phyloP scores from a whole-genome alignment of 2,329 filamentous ascomycete species.

The Sclerotinia subarctica region DNA sequence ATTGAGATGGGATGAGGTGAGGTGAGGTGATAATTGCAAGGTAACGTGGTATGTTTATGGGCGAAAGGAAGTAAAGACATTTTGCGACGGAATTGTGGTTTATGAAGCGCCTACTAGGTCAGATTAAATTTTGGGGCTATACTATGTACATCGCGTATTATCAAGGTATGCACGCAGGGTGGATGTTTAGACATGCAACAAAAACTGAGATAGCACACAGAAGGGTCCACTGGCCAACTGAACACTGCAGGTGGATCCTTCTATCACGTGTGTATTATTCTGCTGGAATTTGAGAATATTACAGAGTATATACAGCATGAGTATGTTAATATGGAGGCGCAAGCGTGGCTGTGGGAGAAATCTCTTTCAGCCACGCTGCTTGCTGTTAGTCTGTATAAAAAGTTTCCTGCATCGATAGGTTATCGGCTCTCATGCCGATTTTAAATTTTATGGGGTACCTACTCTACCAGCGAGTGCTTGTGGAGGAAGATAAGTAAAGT shows the following conservation, averaged over 20 bases:
- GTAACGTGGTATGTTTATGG: neutral
- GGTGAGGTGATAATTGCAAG: neutral
- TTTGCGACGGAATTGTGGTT: neutral
- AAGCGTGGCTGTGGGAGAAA: neutral
- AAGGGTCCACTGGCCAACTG: too few species aligned
- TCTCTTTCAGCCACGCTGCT: neutral
- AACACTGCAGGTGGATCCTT: too few species aligned
- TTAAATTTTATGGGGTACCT: neutral
- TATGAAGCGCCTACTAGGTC: neutral
- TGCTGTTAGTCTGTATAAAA: neutral
- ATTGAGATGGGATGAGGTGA: neutral
- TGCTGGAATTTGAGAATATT: neutral
- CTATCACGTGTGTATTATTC: neutral
- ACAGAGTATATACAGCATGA: neutral
- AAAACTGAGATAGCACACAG: neutral
- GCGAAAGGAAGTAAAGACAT: neutral
- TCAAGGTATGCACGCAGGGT: too few species aligned
- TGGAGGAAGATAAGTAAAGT: neutral
- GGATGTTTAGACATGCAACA: neutral
- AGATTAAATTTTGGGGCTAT: too few species aligned
- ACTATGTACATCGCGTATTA: too few species aligned
- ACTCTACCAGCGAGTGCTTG: too few species aligned
- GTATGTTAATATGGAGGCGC: neutral
- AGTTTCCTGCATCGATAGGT: neutral
- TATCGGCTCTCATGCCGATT: neutral